Evolutionary conservation across 1,284 basidiomycete genomes (phyloP).

Genomic region (Cryptococcus floricola): DNA sequence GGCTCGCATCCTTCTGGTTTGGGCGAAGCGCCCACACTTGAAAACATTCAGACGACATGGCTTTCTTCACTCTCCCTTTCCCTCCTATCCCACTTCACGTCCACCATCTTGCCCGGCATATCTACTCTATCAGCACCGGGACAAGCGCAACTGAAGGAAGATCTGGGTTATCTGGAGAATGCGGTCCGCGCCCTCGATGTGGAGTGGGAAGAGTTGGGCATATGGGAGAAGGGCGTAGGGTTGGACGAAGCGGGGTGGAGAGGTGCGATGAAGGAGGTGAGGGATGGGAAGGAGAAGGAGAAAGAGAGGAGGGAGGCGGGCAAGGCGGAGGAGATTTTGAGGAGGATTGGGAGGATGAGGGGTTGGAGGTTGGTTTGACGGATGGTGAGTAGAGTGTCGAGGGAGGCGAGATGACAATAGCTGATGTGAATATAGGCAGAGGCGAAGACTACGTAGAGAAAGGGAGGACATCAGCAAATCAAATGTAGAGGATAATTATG

Average conservation of each 20-base stretch:
- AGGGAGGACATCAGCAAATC: too few relatives aligned
- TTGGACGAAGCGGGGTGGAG: slow-evolving; percentile 54
- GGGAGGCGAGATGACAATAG: too few relatives aligned
- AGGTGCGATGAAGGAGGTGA: background rate
- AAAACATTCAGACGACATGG: slow-evolving; percentile 81
- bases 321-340: slow-evolving; percentile 10
- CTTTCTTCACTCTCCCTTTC: slow-evolving; percentile 79
- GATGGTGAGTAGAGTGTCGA: too few relatives aligned
- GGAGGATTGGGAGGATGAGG: slow-evolving; percentile 21
- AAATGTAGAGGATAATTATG: too few relatives aligned
- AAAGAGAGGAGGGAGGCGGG: slow-evolving; percentile 7
- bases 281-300: background rate
- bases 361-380: slow-evolving; percentile 12
- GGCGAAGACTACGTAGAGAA: too few relatives aligned
- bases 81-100: slow-evolving; percentile 68
- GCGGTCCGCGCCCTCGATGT: slow-evolving; percentile 88
- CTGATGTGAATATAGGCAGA: too few relatives aligned
- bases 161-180: slow-evolving; percentile 82
- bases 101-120: slow-evolving; percentile 60
- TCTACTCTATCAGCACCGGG: slow-evolving; percentile 61
- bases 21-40: slow-evolving; percentile 51
- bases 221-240: slow-evolving; percentile 65
- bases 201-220: slow-evolving; percentile 67
- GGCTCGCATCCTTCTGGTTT: slow-evolving; percentile 1
- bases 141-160: slow-evolving; percentile 76